These are phyloP conservation scores for Penicillium waksmanii DNA, from an alignment of 495 filamentous ascomycete species.

Conservation along the genomic window DNA sequence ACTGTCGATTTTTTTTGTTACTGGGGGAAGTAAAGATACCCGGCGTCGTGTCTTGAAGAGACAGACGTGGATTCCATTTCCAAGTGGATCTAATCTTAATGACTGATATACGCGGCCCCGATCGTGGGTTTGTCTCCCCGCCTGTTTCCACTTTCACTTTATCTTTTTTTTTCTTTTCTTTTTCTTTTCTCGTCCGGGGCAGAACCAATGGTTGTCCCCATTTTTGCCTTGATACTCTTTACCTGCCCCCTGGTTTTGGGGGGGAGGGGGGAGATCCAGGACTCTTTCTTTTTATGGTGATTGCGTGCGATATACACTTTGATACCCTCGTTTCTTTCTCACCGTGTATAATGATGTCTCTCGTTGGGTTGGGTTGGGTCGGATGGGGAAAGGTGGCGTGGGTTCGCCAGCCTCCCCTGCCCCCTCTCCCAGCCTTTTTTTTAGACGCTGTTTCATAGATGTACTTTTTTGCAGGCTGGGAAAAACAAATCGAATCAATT, in stretches of 20 bases:
- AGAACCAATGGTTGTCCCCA: not conserved
- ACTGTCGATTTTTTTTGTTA: conserved; percentile 10
- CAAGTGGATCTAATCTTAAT: conserved; percentile 37
- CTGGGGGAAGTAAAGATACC: not conserved
- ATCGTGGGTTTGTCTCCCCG: conserved; percentile 11
- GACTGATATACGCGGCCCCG: conserved; percentile 21
- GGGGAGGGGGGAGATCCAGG: not conserved
- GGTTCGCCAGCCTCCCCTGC: not conserved
- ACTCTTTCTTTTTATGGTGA: conserved; percentile 7
- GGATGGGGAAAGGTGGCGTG: not conserved
- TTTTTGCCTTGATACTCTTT: not conserved
- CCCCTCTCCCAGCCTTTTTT: not conserved
- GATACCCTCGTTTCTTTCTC: conserved; percentile 21
- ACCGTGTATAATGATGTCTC: conserved; percentile 17
- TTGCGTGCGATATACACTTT: conserved; percentile 11
- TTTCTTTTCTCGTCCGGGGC: conserved; percentile 1
- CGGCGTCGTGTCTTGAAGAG: not conserved
- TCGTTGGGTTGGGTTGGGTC: conserved; percentile 6
- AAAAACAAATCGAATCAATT: conserved; percentile 2
- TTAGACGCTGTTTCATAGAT: conserved; percentile 18
- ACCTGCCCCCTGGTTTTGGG: not conserved
- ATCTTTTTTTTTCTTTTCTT: conserved; percentile 2
- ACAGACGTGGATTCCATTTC: conserved; percentile 14
- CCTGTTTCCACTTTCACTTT: conserved; percentile 9
- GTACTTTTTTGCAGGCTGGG: conserved; percentile 4